A percentile compares a stretch with the other conserved stretches of the same genome.
phyloP scores from a whole-genome alignment of 176 grass and related monocot genomes.

The Cenchrus purpureus region DNA sequence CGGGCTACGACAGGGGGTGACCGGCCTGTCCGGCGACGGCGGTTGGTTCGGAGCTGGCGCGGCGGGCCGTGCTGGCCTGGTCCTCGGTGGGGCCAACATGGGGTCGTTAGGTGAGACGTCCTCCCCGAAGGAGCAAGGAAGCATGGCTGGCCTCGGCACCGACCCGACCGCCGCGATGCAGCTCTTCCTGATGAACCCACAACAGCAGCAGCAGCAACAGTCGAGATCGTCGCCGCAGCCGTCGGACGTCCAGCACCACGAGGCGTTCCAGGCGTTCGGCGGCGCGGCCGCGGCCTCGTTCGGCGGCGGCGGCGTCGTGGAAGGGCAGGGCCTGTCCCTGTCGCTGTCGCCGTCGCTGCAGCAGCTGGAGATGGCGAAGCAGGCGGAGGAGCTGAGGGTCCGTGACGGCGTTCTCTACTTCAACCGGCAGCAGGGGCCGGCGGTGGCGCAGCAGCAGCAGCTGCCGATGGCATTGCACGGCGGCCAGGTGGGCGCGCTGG shows the following conservation, averaged over 20 bases:
- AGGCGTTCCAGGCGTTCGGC: constrained; percentile 77
- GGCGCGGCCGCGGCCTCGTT: constrained; percentile 40
- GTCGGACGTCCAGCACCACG: constrained; percentile 69
- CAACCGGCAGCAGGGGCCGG: constrained; percentile 56
- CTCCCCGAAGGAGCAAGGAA: constrained; percentile 47
- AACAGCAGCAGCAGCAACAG: constrained; percentile 51
- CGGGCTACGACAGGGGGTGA: constrained; percentile 41
- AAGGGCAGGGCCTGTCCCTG: constrained; percentile 85
- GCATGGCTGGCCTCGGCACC: constrained; percentile 53
- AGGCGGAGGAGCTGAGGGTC: constrained; percentile 79
- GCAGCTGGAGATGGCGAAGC: constrained; percentile 96
- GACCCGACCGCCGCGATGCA: constrained; percentile 80
- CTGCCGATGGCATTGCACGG: constrained; percentile 72
- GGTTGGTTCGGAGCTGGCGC: constrained; percentile 51
- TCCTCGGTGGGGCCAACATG: constrained; percentile 52
- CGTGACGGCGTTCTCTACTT: constrained; percentile 88
- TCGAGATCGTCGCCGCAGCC: constrained; percentile 59
- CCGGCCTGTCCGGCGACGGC: constrained; percentile 48
- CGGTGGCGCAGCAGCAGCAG: constrained; percentile 42
- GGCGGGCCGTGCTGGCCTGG: constrained; percentile 44
- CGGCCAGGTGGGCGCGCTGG: constrained; percentile 50
- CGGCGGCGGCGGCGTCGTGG: constrained; percentile 55
- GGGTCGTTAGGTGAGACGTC: constrained; percentile 64
- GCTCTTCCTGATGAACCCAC: constrained; percentile 85
- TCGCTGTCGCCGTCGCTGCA: constrained; percentile 88